Percentiles rank a stretch among this genome's conserved stretches.
These are phyloP conservation scores for Asterochloris erici DNA, from an alignment of 139 green algal species.

Conservation along the genomic window DNA sequence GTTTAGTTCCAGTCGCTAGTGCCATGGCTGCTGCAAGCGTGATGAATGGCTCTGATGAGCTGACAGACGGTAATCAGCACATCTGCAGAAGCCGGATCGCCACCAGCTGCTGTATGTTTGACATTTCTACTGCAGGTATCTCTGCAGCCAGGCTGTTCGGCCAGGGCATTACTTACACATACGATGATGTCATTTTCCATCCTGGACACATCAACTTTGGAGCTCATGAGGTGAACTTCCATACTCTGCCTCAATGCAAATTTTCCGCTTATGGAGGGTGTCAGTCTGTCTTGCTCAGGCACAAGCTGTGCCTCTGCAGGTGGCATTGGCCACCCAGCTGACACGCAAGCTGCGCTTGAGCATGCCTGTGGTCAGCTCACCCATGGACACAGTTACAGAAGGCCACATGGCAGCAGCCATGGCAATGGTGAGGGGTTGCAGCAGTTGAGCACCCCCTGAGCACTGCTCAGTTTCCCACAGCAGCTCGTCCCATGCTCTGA, in stretches of 20 bases:
- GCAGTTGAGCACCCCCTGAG: too few species aligned
- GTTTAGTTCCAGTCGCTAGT: too few species aligned
- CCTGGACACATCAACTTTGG: constrained; percentile 96
- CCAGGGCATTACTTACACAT: constrained; percentile 93
- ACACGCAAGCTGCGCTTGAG: constrained; percentile 83
- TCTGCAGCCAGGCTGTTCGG: constrained; percentile 63
- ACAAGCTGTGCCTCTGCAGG: constrained; percentile 42
- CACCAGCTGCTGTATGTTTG: too few species aligned
- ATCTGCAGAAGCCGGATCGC: too few species aligned
- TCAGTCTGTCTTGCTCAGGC: neutral
- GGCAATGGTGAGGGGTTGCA: constrained; percentile 59
- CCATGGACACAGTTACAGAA: constrained; percentile 99
- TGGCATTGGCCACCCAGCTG: constrained; percentile 79
- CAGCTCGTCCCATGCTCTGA: neutral
- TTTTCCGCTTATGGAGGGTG: neutral
- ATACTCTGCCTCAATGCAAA: neutral
- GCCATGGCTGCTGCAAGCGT: too few species aligned
- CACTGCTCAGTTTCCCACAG: neutral
- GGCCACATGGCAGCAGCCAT: constrained; percentile 94
- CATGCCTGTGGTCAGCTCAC: constrained; percentile 86
- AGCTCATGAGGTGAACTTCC: constrained; percentile 74
- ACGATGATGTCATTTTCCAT: constrained; percentile 99
- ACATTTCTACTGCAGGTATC: constrained; percentile 50
- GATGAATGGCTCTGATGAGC: too few species aligned
- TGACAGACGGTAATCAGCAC: too few species aligned